phyloP scores from a whole-genome alignment of 768 basidiomycete species.

The Botryobasidium botryosum region DNA sequence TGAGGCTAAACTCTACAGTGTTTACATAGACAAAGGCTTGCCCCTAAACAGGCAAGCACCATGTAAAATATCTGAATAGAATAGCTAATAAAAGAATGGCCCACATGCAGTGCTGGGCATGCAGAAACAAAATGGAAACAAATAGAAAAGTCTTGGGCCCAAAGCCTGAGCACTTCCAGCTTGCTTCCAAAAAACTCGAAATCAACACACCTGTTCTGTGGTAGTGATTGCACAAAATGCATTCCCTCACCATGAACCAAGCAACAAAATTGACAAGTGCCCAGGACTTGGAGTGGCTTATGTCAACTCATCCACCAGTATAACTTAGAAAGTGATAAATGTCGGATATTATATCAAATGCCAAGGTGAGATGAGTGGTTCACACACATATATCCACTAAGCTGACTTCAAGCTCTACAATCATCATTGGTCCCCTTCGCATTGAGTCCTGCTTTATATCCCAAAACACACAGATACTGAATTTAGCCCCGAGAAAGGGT shows the following conservation, averaged over 20 bases:
- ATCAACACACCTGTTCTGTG: slow-evolving; percentile 90
- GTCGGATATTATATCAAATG: not conserved
- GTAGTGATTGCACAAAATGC: slow-evolving; percentile 90
- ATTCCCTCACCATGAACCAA: slow-evolving; percentile 88
- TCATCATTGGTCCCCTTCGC: slow-evolving; percentile 55
- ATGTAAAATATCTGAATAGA: no score
- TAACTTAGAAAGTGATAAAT: slow-evolving; percentile 33
- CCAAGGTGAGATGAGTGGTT: not conserved
- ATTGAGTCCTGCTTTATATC: slow-evolving; percentile 41
- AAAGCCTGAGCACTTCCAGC: no score
- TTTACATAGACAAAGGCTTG: no score
- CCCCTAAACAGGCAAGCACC: no score
- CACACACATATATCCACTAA: slow-evolving; percentile 67
- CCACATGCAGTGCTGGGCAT: no score
- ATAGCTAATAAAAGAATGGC: no score
- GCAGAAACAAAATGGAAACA: no score
- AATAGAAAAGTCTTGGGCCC: no score
- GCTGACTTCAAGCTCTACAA: slow-evolving; percentile 72
- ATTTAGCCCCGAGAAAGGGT: not conserved
- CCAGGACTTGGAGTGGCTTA: slow-evolving; percentile 16
- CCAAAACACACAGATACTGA: slow-evolving; percentile 12
- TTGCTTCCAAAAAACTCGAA: no score
- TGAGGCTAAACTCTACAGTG: no score
- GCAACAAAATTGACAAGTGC: not conserved
- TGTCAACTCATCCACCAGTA: slow-evolving; percentile 73